Evolutionary conservation across 805 yeast species (phyloP), one percentile per base, ranked within the genome.

Genomic region (Priceomyces medius): DNA sequence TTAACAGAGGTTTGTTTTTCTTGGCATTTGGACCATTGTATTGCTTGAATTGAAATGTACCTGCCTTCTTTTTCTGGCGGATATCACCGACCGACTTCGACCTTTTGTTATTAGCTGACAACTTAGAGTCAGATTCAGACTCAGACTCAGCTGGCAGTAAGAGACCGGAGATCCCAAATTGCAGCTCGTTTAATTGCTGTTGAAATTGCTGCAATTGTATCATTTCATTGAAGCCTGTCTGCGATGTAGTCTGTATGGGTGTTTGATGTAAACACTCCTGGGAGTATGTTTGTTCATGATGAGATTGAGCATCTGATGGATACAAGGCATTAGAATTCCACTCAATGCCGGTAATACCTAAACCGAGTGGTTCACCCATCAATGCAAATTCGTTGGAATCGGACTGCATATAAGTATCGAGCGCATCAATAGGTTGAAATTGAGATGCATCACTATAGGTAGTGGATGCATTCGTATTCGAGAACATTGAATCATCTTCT

Each of bases 321-420:
- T 35, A 20, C 26, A 35, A 32, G 5, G 31, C 21, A 5, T 28
- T 27, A 8, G 35, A 13, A n/a, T 34, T 26, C 43, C 56, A 49
- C 45, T 54, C 61, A 44, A 58, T 38, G 38, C 57, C 53, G 55
- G 53, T 49, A 23, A 64, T 55, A 12, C 67, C 68, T 43, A 63
- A 58, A 8, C 66, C 69, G 20, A 58, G 40, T 2, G 45, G 40
- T 31, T 45, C 45, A 17, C 45, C 43, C 38, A 37, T 34, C 37
- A 37, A 37, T 3, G 49, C 36, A 12, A 40, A 40, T 20, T 45
- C 38, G 7, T 42, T 36, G 13, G 47, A 35, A 19, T 41, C 40
- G 7, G 58, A 44, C 40, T 48, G 54, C 39, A 46, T 43, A 44
- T 51, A 49, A 29, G 27, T 33, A 20, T 24, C 35, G 9, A 36